Base-by-base conservation (phyloP, 805 yeast genomes). In the Ogataea minuta region DNA sequence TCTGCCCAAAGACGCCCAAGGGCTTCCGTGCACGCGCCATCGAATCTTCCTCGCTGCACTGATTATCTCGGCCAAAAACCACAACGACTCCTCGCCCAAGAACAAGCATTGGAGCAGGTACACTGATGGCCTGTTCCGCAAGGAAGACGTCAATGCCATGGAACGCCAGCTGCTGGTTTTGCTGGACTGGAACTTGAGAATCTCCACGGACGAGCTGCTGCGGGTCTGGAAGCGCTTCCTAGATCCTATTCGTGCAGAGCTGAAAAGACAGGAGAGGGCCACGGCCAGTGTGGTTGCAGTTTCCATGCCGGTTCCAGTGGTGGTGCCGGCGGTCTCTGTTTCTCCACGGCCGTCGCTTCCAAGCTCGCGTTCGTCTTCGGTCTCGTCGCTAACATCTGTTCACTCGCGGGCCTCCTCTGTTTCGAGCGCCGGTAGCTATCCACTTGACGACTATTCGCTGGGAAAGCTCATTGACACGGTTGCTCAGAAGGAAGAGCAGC, bases 31-130 rank as follows among this genome's bases (percentile, higher is more conserved):
- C 49, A 84, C 95, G 3, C 71, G 87, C 54, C 93, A 84, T 63
- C 69, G 95, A 49, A 81, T 84, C 44, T 77, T 84, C 49, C 69
- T 84, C 39, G 84, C 88, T 11, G 81, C 89, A 57, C 66, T 84
- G 51, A 82, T 84, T 43, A 68, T 84, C 45, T 76, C 87, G 12
- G 76, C 88, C 32, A 84, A 84, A 59, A 79, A 70, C 62, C 84
- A 81, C 67, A 84, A 84, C 62, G 95, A 84, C 57, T 77, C 84
- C 5, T 78, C 86, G 9, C 89, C 91, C 45, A 79, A 81, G 55
- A 84, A 84, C 63, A 69, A 70, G 49, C 89, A 84, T 60, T 84
- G 95, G 95, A 79, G 87, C 28, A 75, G 72, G 50, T 81, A 81
- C 62, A 81, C 91, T 5, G 89, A 84, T 53, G 88, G 86, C 2